Percentiles rank a stretch among this genome's conserved stretches.
phyloP scores from a whole-genome alignment of 1,139 yeast genomes.

The Candida sanyaensis region DNA sequence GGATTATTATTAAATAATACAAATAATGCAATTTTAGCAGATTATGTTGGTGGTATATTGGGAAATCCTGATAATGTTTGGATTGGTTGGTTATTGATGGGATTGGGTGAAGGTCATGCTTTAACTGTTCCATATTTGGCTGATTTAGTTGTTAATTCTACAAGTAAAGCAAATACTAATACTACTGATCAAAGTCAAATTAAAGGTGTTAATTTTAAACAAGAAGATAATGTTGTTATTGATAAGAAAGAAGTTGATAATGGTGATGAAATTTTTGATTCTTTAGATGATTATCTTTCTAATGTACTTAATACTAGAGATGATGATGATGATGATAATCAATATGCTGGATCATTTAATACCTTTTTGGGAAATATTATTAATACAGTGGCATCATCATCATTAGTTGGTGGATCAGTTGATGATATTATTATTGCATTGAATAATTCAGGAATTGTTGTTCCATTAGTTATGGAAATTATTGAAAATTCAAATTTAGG shows the following conservation, averaged over 20 bases:
- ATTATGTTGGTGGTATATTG: slow-evolving; percentile 26
- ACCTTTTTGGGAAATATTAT: slow-evolving; percentile 35
- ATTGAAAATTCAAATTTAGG: slow-evolving; percentile 26
- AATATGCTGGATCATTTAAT: slow-evolving; percentile 34
- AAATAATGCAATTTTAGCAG: slow-evolving; percentile 28
- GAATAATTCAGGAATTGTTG: slow-evolving; percentile 32
- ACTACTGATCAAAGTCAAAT: slow-evolving; percentile 11
- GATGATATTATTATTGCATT: slow-evolving; percentile 31
- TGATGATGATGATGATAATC: slow-evolving; percentile 10
- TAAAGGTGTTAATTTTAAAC: slow-evolving; percentile 2
- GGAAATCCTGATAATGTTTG: slow-evolving; percentile 23
- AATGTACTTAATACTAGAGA: slow-evolving; percentile 27
- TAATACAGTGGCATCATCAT: slow-evolving; percentile 28
- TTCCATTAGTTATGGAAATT: slow-evolving; percentile 29
- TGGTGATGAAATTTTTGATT: slow-evolving; percentile 15
- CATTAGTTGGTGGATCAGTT: slow-evolving; percentile 25
- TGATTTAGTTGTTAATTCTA: slow-evolving; percentile 25
- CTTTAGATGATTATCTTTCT: slow-evolving; percentile 26
- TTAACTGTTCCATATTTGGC: slow-evolving; percentile 32
- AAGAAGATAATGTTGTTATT: neutral
- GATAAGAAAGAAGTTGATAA: neutral
- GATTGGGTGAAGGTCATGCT: slow-evolving; percentile 32
- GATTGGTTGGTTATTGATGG: slow-evolving; percentile 30
- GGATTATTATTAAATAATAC: slow-evolving; percentile 31
- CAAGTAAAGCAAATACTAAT: slow-evolving; percentile 19